Base-by-base conservation (phyloP, 2,329 filamentous ascomycete genomes). In the Kalaharituber pfeilii region DNA sequence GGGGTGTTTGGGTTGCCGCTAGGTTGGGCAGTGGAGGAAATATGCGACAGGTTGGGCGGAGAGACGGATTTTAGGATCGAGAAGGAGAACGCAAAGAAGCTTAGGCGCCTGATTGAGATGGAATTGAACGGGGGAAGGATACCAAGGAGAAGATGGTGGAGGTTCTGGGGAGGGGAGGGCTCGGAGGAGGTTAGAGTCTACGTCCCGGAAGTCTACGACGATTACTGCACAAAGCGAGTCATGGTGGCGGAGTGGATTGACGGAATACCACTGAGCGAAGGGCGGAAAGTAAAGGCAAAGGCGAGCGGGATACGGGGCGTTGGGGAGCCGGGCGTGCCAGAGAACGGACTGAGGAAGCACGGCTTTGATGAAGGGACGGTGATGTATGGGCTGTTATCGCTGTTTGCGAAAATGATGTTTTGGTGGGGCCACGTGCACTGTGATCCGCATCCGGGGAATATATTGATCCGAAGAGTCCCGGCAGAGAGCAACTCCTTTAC, bases 241-340 rank as follows among this genome's bases (percentile, higher is more conserved):
- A 82, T 98, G 72, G 93, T 88, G 0, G 87, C 89, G 0, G 91
- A 98, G 67, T 98, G 91, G 91, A 93, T 98, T 56, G 91, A 98
- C 69, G 91, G 91, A 5, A 80, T 94, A 2, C 77, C 88, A 1
- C 73, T 98, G 2, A 94, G 88, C 86, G 89, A 96, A 64, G n/a
- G 42, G 11, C n/a, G 22, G 20, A 2, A 11, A 18, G 50, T 5
- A 44, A 51, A 30, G 49, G 27, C 22, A 20, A 51, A 49, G 54
- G 55, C 20, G 42, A 56, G 25, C 45, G 52, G 47, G 51, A 56
- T 45, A 29, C 53, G 13, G 50, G 53, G 24, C 53, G 56, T 25
- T 27, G 27, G 24, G 8, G n/a, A 9, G 3, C 15, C 26, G 11
- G 11, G 42, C 54, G 29, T 18, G 11, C 59, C 54, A 11, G 55